Conservation (phyloP, 139 green algal species). For the Desmodesmus armatus region DNA sequence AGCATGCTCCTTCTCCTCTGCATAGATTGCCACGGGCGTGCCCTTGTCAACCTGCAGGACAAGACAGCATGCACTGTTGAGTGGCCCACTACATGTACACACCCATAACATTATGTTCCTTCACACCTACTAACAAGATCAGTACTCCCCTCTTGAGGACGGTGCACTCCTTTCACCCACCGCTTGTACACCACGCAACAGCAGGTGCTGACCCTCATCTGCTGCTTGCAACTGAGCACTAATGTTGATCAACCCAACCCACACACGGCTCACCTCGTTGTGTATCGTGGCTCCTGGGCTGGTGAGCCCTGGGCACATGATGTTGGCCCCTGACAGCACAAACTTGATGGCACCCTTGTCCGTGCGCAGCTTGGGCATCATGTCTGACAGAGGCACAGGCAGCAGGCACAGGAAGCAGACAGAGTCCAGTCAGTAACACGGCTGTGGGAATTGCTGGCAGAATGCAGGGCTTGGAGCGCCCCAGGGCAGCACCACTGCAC, state of each 20-base stretch:
- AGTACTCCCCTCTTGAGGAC: no score
- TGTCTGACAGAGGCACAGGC: no score
- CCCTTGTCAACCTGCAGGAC: constrained; percentile 70
- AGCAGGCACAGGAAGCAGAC: no score
- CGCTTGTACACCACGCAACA: background rate
- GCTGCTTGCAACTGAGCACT: no score
- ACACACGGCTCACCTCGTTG: constrained; percentile 76
- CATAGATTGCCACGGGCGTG: constrained; percentile 88
- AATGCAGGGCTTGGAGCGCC: no score
- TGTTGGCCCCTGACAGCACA: constrained; percentile 97
- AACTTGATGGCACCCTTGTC: constrained; percentile 99
- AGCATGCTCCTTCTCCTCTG: constrained; percentile 89
- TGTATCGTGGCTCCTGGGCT: constrained; percentile 94
- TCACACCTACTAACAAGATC: no score
- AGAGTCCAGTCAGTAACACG: no score
- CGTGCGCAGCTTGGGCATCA: constrained; percentile 89
- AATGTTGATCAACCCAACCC: background rate
- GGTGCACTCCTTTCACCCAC: no score
- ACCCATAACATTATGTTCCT: no score
- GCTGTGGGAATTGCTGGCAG: no score
- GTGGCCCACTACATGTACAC: no score
- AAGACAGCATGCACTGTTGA: background rate
- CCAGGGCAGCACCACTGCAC: no score
- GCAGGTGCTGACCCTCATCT: background rate
- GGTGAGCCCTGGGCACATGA: constrained; percentile 99